A percentile compares a stretch with the other conserved stretches of the same genome.
Conservation (phyloP, 2,329 filamentous ascomycete genomes). For the Microcyclospora pomicola region DNA sequence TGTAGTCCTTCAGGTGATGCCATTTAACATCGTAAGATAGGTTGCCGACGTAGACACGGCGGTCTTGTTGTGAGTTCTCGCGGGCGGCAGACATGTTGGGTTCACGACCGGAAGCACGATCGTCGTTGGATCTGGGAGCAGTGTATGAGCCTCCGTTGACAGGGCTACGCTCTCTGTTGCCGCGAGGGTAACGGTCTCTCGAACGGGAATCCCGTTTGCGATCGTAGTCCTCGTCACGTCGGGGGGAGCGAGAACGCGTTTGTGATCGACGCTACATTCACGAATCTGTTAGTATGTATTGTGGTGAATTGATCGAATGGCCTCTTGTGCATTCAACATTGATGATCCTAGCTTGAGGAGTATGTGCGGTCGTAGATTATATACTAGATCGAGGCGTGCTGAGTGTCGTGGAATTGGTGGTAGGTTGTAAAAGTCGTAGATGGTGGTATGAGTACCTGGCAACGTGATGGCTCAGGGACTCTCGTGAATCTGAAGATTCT, state of each 20-base stretch:
- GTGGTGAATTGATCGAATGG: no score
- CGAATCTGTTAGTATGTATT: no score
- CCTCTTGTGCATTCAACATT: no score
- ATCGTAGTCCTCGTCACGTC: slow-evolving; percentile 9
- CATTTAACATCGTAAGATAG: slow-evolving; percentile 99
- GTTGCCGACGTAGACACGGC: slow-evolving; percentile 98
- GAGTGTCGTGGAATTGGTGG: no score
- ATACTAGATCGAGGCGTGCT: no score
- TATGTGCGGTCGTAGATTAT: no score
- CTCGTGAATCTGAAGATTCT: no score
- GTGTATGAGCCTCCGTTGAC: slow-evolving; percentile 47
- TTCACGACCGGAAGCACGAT: slow-evolving; percentile 70
- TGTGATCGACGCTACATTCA: background rate
- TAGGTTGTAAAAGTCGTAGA: no score
- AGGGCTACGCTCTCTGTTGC: slow-evolving; percentile 49
- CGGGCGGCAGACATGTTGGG: slow-evolving; percentile 92
- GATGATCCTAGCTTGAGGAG: no score
- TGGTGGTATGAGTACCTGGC: no score
- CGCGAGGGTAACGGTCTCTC: slow-evolving; percentile 24
- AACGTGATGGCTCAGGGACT: no score
- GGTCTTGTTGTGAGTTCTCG: slow-evolving; percentile 94
- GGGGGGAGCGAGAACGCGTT: slow-evolving; percentile 52
- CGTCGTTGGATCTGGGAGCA: slow-evolving; percentile 57
- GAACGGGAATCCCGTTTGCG: slow-evolving; percentile 10
- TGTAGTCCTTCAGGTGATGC: slow-evolving; percentile 99